Conservation (phyloP, 192 early-diverging fungal species). For the Podila epigama region DNA sequence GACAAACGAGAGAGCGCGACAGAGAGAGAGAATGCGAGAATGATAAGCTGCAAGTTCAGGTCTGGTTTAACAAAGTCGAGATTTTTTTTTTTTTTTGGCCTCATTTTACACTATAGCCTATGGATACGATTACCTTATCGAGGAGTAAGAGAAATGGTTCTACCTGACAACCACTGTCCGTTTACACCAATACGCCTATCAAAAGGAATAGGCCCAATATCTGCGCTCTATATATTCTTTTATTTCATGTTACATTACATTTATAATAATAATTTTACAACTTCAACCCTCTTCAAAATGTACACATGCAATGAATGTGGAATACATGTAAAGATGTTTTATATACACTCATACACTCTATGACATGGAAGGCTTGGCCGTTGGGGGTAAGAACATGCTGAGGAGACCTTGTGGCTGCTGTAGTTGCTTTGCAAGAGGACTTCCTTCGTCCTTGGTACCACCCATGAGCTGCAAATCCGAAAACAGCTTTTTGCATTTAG, state of each 20-base stretch:
- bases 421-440: conserved; percentile 1
- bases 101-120: conserved; percentile 52
- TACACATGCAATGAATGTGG: too few species aligned
- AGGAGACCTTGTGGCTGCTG: not conserved
- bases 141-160: conserved; percentile 26
- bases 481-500: conserved; percentile 27
- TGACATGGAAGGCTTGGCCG: not conserved
- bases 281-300: too few species aligned
- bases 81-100: not conserved
- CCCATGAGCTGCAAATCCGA: conserved; percentile 26
- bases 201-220: too few species aligned
- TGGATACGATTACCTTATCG: conserved; percentile 63
- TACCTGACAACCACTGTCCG: not conserved
- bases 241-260: too few species aligned
- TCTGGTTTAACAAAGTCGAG: not conserved
- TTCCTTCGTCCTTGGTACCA: conserved; percentile 14
- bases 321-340: too few species aligned
- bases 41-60: not conserved
- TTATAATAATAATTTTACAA: too few species aligned
- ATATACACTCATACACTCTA: too few species aligned
- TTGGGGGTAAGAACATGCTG: not conserved
- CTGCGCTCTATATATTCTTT: too few species aligned
- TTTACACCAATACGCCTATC: not conserved
- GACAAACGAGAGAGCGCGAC: too few species aligned
- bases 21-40: too few species aligned